phyloP scores from a whole-genome alignment of 352 stramenopile species.

The Pythium rishiriense region DNA sequence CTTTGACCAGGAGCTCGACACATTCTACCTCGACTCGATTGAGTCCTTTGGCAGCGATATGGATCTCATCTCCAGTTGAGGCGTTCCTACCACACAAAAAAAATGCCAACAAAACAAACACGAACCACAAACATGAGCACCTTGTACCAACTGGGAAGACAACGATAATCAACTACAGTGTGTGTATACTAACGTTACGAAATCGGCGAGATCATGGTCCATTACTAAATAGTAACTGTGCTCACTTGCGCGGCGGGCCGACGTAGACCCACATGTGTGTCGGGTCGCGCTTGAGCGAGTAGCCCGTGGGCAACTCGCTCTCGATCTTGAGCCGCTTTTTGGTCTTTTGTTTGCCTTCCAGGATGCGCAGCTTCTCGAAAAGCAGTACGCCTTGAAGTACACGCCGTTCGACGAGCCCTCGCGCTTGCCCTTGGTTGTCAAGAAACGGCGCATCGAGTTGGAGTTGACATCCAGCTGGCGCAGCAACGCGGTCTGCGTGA shows the following conservation, averaged over 20 bases:
- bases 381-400: constrained; percentile 47
- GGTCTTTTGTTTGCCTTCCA: constrained; percentile 41
- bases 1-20: constrained; percentile 83
- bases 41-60: constrained; percentile 60
- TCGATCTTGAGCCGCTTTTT: constrained; percentile 48
- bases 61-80: constrained; percentile 63
- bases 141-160: constrained; percentile 3
- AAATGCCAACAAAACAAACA: neutral
- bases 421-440: constrained; percentile 47
- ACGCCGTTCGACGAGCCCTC: constrained; percentile 51
- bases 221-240: no score
- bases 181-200: constrained; percentile 1
- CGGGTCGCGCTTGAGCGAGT: constrained; percentile 34
- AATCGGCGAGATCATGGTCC: neutral
- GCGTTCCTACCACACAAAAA: neutral
- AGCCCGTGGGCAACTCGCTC: constrained; percentile 24
- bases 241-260: neutral
- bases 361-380: constrained; percentile 62
- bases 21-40: constrained; percentile 77
- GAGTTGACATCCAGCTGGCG: constrained; percentile 41
- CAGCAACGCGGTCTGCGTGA: constrained; percentile 46
- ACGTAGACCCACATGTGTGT: constrained; percentile 24
- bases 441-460: constrained; percentile 51
- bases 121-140: constrained; percentile 16
- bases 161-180: constrained; percentile 8